Percentiles rank a stretch among this genome's conserved stretches.
Evolutionary conservation across 2,329 filamentous ascomycete species (phyloP).

Genomic region (Leptographium galeiforme): DNA sequence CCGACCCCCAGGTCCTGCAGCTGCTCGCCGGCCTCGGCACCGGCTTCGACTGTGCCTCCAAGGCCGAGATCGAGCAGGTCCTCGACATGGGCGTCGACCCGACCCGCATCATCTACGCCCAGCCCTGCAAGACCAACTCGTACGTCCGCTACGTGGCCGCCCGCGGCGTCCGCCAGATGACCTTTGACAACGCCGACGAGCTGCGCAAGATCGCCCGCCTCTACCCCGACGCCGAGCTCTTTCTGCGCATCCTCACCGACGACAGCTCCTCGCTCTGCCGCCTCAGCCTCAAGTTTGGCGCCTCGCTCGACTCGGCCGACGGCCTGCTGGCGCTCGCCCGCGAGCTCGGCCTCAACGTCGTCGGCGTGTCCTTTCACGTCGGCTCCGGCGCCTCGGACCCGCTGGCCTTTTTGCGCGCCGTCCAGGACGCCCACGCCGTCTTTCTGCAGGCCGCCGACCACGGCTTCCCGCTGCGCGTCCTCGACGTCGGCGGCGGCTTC

Average conservation of each 20-base stretch:
- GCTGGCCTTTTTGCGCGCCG: slow-evolving; percentile 79
- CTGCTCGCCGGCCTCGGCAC: slow-evolving; percentile 80
- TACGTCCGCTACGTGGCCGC: slow-evolving; percentile 84
- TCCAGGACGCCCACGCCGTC: slow-evolving; percentile 74
- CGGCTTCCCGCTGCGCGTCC: slow-evolving; percentile 70
- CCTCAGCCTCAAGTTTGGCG: slow-evolving; percentile 94
- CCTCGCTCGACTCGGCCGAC: slow-evolving; percentile 68
- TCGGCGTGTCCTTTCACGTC: slow-evolving; percentile 95
- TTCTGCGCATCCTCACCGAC: slow-evolving; percentile 88
- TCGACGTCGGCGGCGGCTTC: slow-evolving; percentile 93
- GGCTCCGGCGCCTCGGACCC: slow-evolving; percentile 93
- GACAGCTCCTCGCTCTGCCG: slow-evolving; percentile 90
- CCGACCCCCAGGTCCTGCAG: slow-evolving; percentile 75
- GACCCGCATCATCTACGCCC: slow-evolving; percentile 91
- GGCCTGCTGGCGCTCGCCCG: slow-evolving; percentile 68
- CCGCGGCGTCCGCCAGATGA: slow-evolving; percentile 91
- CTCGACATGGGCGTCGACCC: slow-evolving; percentile 72
- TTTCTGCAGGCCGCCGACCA: slow-evolving; percentile 71
- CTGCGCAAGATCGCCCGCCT: slow-evolving; percentile 94
- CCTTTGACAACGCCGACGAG: slow-evolving; percentile 96
- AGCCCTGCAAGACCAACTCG: slow-evolving; percentile 98
- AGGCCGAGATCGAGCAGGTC: slow-evolving; percentile 90
- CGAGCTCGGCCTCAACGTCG: slow-evolving; percentile 74
- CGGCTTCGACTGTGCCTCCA: slow-evolving; percentile 97
- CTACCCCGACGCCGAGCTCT: slow-evolving; percentile 80